phyloP scores from a whole-genome alignment of 2,329 filamentous ascomycete genomes.

The Botryotinia narcissicola region DNA sequence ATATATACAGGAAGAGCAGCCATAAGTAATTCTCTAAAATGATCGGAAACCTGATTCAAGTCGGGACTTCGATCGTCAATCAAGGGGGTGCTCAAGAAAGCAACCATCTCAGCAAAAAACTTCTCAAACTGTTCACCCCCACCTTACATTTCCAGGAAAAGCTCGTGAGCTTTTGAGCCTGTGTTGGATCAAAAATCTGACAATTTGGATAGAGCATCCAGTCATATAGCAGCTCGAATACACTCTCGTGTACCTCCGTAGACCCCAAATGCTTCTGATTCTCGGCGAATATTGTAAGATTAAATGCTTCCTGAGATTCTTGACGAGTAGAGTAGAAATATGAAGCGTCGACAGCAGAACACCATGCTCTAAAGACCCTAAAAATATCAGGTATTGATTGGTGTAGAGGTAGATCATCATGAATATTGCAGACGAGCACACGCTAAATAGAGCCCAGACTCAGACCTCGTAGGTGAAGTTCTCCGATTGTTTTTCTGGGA shows the following conservation, averaged over 20 bases:
- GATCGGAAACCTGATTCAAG: no score
- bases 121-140: accelerated
- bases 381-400: accelerated
- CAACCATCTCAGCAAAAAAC: accelerated
- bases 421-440: neutral
- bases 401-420: accelerated
- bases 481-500: neutral
- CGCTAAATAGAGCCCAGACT: neutral
- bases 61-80: neutral
- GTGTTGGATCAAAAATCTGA: neutral
- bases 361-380: neutral
- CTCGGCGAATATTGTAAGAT: neutral
- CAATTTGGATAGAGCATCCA: neutral
- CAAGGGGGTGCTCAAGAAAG: neutral
- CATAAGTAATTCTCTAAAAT: no score
- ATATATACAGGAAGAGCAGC: no score
- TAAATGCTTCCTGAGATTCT: accelerated
- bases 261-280: no score
- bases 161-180: neutral
- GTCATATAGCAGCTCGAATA: neutral
- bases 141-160: neutral
- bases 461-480: neutral
- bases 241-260: no score
- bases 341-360: accelerated
- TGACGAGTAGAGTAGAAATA: neutral